Base-by-base conservation (phyloP, 306 rosid species). In the Castanea sativa region DNA sequence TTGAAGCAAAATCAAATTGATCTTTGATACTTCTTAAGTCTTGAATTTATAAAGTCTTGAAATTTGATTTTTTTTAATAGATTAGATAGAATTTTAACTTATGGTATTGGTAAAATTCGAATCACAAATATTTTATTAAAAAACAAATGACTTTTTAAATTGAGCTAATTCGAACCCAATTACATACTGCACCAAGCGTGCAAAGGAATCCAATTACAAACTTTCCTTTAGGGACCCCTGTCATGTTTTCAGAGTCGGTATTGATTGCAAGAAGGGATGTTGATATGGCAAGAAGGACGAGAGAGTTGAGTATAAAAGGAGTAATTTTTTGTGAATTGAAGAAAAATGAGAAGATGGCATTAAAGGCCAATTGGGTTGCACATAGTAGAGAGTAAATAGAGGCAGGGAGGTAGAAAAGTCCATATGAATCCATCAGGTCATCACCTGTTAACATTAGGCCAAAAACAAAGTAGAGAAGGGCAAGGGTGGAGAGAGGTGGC, bases 361-460 rank as follows among this genome's bases (percentile, higher is more conserved):
- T 91, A 84, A 91, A 87, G 75, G 88, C 93, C 87, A 91, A 81
- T 79, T 91, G 89, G 8, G 91, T 81, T 20, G 93, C 91, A 73
- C 89, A 84, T 58, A 89, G 83, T 41, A 91, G 77, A 73, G 90
- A 83, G 69, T 80, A 91, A 5, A 91, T 89, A 4, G 96, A 91
- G 65, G 87, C 87, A 15, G 90, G 90, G 20, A 89, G 85, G 65
- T 84, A 91, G 23, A 86, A 38, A 55, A 91, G 91, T 64, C 90
- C 96, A 83, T 85, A 89, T n/a, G 96, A 87, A 73, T 87, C 6
- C 41, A 35, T 35, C 0, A 35, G 41, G 41, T 35, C 9, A 9
- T 35, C 41, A 1, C 41, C 8, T 0, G 9, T 35, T 9, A 35
- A 6, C 41, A 35, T 6, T 35, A 35, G 2, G 41, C 41, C 41